A percentile compares a stretch with the other conserved stretches of the same genome.
Evolutionary conservation across 192 early-diverging fungal species (phyloP).

Genomic region (Coemansia sp.): DNA sequence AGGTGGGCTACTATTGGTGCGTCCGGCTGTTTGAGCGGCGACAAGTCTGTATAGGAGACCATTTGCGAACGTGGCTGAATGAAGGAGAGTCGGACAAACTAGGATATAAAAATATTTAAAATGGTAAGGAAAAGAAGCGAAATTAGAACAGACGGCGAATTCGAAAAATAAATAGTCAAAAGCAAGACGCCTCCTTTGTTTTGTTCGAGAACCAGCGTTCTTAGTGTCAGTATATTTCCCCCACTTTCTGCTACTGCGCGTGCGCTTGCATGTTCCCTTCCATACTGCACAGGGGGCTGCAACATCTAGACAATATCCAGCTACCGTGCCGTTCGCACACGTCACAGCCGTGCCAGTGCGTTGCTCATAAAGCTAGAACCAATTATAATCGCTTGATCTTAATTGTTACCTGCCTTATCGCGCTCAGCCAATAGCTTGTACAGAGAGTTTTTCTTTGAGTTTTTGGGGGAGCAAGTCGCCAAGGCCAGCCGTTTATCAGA

Average conservation of each 20-base stretch:
- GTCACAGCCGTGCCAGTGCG: not conserved
- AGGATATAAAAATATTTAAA: not conserved
- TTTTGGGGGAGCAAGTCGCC: not conserved
- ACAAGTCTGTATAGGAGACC: constrained; percentile 54
- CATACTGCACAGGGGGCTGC: not conserved
- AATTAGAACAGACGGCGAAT: not conserved
- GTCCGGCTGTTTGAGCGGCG: constrained; percentile 44
- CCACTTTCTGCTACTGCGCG: not conserved
- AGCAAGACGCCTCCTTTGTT: not conserved
- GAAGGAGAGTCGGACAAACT: not conserved
- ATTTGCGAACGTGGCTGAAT: constrained; percentile 9
- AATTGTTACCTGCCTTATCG: not conserved
- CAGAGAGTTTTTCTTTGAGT: not conserved
- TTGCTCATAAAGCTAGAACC: not conserved
- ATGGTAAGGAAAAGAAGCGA: constrained; percentile 6
- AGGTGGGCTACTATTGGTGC: constrained; percentile 41
- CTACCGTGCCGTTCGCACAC: not conserved
- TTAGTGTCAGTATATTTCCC: not conserved
- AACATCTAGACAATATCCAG: no score
- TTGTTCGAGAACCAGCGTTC: constrained; percentile 1
- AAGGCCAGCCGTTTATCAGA: not conserved
- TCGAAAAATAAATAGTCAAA: not conserved
- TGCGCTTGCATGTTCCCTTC: not conserved
- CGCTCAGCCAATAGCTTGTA: not conserved
- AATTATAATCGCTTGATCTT: not conserved